These are phyloP conservation scores for Blastobotrys parvus DNA, from an alignment of 805 yeast genomes.

Conservation along the genomic window DNA sequence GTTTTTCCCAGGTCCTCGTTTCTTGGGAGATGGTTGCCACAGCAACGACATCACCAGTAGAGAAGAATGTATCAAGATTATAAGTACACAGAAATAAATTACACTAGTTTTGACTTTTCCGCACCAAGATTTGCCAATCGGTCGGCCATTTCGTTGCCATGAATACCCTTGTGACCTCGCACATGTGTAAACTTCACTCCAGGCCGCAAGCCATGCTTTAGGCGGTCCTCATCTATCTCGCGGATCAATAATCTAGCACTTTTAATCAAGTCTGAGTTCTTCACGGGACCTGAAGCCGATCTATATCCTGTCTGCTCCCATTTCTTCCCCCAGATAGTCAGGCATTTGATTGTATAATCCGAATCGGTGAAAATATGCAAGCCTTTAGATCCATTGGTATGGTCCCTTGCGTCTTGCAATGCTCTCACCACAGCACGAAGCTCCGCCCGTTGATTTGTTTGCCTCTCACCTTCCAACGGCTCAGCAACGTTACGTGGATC, in stretches of 20 bases:
- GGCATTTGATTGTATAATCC: slow-evolving; percentile 47
- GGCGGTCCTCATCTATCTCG: slow-evolving; percentile 26
- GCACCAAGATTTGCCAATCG: slow-evolving; percentile 13
- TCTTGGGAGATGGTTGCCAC: no score
- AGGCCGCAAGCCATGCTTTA: not conserved
- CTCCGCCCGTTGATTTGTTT: slow-evolving; percentile 80
- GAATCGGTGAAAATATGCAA: slow-evolving; percentile 58
- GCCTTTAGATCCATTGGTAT: slow-evolving; percentile 23
- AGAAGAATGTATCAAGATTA: no score
- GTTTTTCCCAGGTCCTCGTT: no score
- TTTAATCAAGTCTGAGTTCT: slow-evolving; percentile 45
- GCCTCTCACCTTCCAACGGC: slow-evolving; percentile 40
- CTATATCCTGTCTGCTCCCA: slow-evolving; percentile 57
- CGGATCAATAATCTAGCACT: slow-evolving; percentile 31
- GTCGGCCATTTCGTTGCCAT: slow-evolving; percentile 8
- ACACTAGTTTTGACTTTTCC: no score
- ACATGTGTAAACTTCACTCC: slow-evolving; percentile 1
- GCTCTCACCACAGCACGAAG: slow-evolving; percentile 59
- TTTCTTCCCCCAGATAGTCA: slow-evolving; percentile 46
- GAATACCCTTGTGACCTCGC: slow-evolving; percentile 3
- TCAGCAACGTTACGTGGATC: slow-evolving; percentile 49
- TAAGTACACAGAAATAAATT: no score
- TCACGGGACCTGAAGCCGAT: slow-evolving; percentile 39
- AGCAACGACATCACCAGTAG: no score
- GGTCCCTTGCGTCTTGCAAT: slow-evolving; percentile 32